Base-by-base conservation (phyloP, 805 yeast genomes). In the Pichia paraexigua region DNA sequence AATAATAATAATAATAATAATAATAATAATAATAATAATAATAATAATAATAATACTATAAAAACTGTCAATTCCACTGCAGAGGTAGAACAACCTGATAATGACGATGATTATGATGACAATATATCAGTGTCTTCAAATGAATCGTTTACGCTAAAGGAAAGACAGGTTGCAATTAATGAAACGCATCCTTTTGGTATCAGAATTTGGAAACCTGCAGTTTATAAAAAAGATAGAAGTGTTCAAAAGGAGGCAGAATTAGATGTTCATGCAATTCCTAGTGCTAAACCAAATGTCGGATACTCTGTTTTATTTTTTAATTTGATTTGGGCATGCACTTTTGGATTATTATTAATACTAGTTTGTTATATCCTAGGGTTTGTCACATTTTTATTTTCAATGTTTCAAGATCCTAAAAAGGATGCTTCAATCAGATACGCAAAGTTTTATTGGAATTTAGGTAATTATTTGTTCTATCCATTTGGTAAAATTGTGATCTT, bases 131-230 rank as follows among this genome's bases (percentile, higher is more conserved):
- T 64, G 1, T 64, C 77, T 1, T 81, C 95, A 0, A 64, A 79
- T 27, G 97, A 92, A 66, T 85, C 96, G 6, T 84, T 87, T 64
- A 94, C 96, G 5, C 74, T 92, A 50, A 76, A 94, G 54, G 96
- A 91, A 59, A 82, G 97, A 57, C 99, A 94, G 67, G 91, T 87
- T 59, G 99, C 99, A 17, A 94, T 94, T 64, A 94, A 94, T 64
- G 83, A 87, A 48, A 90, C 97, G 5, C 99, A 94, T 72, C 99
- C 99, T 0, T 94, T 94, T 62, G 99, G 99, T 76, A 92, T 94
- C 45, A 85, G 96, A 66, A 88, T 94, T 60, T 94, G 99, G 99
- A 94, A 94, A 63, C 99, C 99, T 1, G 97, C 98, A 2, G 72
- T 94, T 51, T 94, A 94, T 70, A 94, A 94, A 66, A 94, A 94